A percentile compares a stretch with the other conserved stretches of the same genome.
phyloP scores from a whole-genome alignment of 139 green algal genomes.

The Chlorella sorokiniana region DNA sequence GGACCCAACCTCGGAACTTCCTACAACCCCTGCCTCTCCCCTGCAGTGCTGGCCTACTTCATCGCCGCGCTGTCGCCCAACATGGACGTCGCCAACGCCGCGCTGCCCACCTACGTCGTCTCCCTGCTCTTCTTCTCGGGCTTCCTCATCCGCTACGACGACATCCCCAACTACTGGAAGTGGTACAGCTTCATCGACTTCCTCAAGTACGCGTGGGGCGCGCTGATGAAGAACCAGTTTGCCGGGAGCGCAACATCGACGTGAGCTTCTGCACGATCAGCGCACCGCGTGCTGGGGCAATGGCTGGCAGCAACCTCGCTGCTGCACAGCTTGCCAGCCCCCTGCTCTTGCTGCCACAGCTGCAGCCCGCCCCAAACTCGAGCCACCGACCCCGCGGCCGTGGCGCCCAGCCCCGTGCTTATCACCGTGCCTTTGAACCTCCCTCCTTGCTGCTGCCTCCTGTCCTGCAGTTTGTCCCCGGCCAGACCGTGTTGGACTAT shows the following conservation, averaged over 20 bases:
- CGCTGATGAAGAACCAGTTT: constrained; percentile 57
- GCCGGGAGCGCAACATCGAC: not conserved
- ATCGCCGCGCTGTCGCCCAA: constrained; percentile 74
- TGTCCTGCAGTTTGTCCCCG: constrained; percentile 68
- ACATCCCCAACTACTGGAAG: constrained; percentile 45
- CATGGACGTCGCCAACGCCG: constrained; percentile 68
- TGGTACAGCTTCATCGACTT: constrained; percentile 50
- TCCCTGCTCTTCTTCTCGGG: constrained; percentile 43
- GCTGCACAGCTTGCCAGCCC: too few relatives aligned
- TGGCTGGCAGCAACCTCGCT: not conserved
- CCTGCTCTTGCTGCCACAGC: too few relatives aligned
- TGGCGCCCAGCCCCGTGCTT: too few relatives aligned
- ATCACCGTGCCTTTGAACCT: too few relatives aligned
- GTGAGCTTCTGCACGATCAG: not conserved
- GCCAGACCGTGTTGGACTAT: constrained; percentile 70
- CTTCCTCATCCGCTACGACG: constrained; percentile 39
- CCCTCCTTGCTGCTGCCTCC: too few relatives aligned
- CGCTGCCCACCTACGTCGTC: constrained; percentile 6
- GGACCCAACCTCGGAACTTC: not conserved
- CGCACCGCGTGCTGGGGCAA: not conserved
- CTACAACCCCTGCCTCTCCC: not conserved
- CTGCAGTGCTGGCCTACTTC: constrained; percentile 68
- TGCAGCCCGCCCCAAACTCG: too few relatives aligned
- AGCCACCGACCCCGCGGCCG: too few relatives aligned
- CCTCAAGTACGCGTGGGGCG: constrained; percentile 30